Conservation (phyloP, 2,329 filamentous ascomycete species). For the Ceratocystis colombiana region DNA sequence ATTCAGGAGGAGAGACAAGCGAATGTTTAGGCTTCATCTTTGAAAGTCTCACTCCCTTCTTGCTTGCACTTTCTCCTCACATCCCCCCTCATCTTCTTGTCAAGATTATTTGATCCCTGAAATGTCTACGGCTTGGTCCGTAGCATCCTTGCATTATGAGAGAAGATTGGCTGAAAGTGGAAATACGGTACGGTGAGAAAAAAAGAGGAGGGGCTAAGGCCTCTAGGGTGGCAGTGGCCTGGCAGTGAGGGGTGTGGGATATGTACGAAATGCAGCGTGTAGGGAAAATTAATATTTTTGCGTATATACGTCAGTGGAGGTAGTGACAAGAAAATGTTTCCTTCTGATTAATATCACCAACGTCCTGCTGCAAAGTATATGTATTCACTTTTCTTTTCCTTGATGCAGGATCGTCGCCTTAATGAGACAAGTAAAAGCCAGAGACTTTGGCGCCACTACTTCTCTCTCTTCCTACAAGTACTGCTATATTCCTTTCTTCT, state of each 20-base stretch:
- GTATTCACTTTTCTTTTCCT: not conserved
- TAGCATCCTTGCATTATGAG: slow-evolving; percentile 5
- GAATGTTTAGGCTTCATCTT: slow-evolving; percentile 2
- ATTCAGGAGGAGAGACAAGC: slow-evolving; percentile 3
- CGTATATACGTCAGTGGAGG: not conserved
- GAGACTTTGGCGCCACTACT: slow-evolving; percentile 4
- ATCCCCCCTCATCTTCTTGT: not conserved
- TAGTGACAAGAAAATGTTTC: not conserved
- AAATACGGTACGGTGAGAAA: slow-evolving; percentile 6
- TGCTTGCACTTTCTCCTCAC: not conserved
- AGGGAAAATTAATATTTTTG: not conserved
- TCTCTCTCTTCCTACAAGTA: slow-evolving; percentile 9
- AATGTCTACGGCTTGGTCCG: slow-evolving; percentile 12
- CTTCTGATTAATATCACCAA: not conserved
- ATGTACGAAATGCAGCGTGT: not conserved
- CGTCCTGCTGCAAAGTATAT: not conserved
- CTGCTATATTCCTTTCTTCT: not conserved
- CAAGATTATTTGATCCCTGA: slow-evolving; percentile 11
- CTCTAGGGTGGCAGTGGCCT: not conserved
- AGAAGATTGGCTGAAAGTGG: slow-evolving; percentile 12
- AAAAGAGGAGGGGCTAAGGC: not conserved
- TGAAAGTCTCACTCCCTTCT: not conserved
- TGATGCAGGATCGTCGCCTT: not conserved
- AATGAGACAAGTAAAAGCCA: not conserved
- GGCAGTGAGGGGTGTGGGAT: not conserved